Percentiles rank a stretch among this genome's conserved stretches.
phyloP scores from a whole-genome alignment of 2,329 filamentous ascomycete species.

The Trichoderma polysporum region DNA sequence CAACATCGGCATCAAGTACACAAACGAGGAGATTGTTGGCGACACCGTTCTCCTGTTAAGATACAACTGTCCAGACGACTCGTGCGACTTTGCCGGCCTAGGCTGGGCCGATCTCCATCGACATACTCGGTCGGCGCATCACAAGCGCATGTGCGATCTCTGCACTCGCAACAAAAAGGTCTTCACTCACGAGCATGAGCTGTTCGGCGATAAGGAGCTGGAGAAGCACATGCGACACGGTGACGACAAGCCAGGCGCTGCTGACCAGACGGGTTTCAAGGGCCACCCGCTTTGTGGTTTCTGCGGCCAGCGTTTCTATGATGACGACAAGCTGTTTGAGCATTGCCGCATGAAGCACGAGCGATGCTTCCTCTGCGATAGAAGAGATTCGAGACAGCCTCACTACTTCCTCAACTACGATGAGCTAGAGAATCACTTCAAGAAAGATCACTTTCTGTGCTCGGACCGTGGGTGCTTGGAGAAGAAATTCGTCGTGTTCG shows the following conservation, averaged over 20 bases:
- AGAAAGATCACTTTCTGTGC: slow-evolving; percentile 83
- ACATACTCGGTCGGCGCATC: slow-evolving; percentile 79
- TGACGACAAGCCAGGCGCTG: slow-evolving; percentile 84
- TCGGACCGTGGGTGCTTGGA: slow-evolving; percentile 83
- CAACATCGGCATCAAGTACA: slow-evolving; percentile 88
- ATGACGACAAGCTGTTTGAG: slow-evolving; percentile 89
- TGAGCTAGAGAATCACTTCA: slow-evolving; percentile 81
- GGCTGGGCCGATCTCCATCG: slow-evolving; percentile 59
- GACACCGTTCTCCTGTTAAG: slow-evolving; percentile 84
- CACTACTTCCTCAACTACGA: slow-evolving; percentile 93
- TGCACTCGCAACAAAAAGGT: slow-evolving; percentile 95
- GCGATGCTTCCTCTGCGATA: slow-evolving; percentile 90
- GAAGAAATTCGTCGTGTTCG: slow-evolving; percentile 97
- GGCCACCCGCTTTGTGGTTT: slow-evolving; percentile 95
- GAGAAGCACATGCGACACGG: slow-evolving; percentile 86
- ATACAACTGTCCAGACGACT: slow-evolving; percentile 89
- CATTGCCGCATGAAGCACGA: slow-evolving; percentile 95
- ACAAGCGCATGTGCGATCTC: slow-evolving; percentile 87
- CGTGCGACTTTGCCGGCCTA: slow-evolving; percentile 78
- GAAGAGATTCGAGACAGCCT: slow-evolving; percentile 65
- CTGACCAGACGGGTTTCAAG: slow-evolving; percentile 93
- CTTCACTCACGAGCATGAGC: slow-evolving; percentile 95
- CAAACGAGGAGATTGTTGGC: slow-evolving; percentile 83
- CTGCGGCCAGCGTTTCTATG: slow-evolving; percentile 89
- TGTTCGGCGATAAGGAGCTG: slow-evolving; percentile 79